A percentile compares a stretch with the other conserved stretches of the same genome.
Evolutionary conservation across 495 filamentous ascomycete genomes (phyloP).

Genomic region (Penicillium parvum): DNA sequence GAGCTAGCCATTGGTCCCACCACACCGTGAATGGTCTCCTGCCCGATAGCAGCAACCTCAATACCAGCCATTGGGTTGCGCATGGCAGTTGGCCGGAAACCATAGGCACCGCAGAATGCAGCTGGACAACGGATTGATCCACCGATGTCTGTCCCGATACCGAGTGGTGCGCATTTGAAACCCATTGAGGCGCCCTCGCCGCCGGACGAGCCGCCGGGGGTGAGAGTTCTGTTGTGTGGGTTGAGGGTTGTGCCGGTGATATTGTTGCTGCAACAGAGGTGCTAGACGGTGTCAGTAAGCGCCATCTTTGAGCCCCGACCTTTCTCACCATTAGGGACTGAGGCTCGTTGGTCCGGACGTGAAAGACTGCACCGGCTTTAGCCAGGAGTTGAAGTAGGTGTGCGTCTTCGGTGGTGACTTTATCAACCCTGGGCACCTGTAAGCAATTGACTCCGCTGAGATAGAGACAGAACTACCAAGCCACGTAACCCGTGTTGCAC

Average conservation of each 20-base stretch:
- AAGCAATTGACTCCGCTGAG: too few species aligned
- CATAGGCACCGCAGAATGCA: constrained; percentile 55
- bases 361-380: constrained; percentile 53
- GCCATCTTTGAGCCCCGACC: neutral
- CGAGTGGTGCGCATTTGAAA: constrained; percentile 57
- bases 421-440: constrained; percentile 26
- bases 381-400: constrained; percentile 29
- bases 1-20: constrained; percentile 58
- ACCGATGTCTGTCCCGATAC: constrained; percentile 64
- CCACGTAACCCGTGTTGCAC: constrained; percentile 39
- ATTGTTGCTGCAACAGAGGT: constrained; percentile 53
- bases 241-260: constrained; percentile 62
- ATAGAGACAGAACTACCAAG: constrained; percentile 35
- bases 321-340: constrained; percentile 40
- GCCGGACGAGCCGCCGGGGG: constrained; percentile 59
- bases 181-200: constrained; percentile 65
- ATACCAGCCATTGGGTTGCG: constrained; percentile 47
- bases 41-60: constrained; percentile 46
- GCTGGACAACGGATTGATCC: constrained; percentile 59
- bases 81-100: constrained; percentile 52
- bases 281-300: constrained; percentile 21
- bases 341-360: constrained; percentile 63
- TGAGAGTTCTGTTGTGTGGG: constrained; percentile 53
- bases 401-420: constrained; percentile 33
- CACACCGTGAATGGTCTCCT: constrained; percentile 57